These are phyloP conservation scores for Ceratobasidium sp. DNA, from an alignment of 1,284 basidiomycete species.

Conservation along the genomic window DNA sequence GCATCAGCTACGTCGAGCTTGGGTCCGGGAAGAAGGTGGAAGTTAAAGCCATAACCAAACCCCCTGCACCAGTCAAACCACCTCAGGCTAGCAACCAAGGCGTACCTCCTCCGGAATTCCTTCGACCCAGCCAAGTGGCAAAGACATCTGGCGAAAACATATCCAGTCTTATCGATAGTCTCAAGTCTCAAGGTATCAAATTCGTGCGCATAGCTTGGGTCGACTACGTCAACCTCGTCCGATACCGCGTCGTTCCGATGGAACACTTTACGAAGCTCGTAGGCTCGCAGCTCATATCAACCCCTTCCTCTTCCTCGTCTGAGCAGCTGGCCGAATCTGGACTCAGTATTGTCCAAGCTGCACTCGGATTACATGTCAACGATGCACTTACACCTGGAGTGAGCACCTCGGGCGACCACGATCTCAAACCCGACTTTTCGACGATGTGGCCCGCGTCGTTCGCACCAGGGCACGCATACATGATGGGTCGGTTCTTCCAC, in stretches of 20 bases:
- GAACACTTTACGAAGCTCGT: constrained; percentile 69
- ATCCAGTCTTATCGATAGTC: not conserved
- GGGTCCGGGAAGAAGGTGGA: not conserved
- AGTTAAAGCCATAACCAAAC: not conserved
- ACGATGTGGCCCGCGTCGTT: constrained; percentile 68
- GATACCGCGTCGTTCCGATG: constrained; percentile 68
- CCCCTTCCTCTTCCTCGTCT: not conserved
- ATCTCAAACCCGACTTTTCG: constrained; percentile 69
- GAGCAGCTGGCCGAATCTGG: constrained; percentile 61
- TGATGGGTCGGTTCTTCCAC: constrained; percentile 76
- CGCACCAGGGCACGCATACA: constrained; percentile 68
- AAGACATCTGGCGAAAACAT: not conserved
- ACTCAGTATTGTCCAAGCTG: constrained; percentile 62
- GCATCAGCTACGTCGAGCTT: constrained; percentile 53
- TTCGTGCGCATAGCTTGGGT: constrained; percentile 73
- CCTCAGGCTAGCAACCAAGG: no score
- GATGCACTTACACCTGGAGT: constrained; percentile 59
- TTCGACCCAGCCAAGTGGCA: no score
- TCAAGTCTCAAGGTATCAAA: constrained; percentile 41
- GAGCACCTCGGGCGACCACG: constrained; percentile 64
- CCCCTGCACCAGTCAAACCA: no score
- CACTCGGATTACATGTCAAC: constrained; percentile 63
- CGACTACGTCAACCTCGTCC: constrained; percentile 68
- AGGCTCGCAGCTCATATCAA: constrained; percentile 10
- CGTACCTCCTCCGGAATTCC: not conserved